phyloP scores from a whole-genome alignment of 2,329 filamentous ascomycete genomes.

The Pseudogymnoascus sp. region DNA sequence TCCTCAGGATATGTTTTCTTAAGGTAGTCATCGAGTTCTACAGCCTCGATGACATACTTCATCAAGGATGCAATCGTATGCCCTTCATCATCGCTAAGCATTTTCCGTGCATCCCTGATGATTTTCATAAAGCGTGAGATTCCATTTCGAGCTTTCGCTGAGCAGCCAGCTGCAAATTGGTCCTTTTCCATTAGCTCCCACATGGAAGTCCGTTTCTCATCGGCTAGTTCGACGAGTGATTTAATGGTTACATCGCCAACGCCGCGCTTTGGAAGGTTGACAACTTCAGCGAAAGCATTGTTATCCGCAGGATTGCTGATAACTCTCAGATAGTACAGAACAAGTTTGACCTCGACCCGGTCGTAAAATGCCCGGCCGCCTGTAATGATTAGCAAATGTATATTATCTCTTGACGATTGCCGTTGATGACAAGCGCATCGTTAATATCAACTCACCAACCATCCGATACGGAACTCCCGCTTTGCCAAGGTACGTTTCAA shows the following conservation, averaged over 20 bases:
- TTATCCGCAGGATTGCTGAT: slow-evolving; percentile 80
- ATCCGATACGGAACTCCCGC: slow-evolving; percentile 82
- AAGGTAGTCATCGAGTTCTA: slow-evolving; percentile 68
- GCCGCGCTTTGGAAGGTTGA: slow-evolving; percentile 75
- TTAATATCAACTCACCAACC: slow-evolving; percentile 51
- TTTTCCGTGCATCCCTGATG: slow-evolving; percentile 49
- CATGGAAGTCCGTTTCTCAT: slow-evolving; percentile 57
- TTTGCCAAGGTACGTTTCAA: slow-evolving; percentile 74
- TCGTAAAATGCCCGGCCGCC: slow-evolving; percentile 85
- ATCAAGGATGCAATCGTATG: slow-evolving; percentile 33
- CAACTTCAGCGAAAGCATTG: slow-evolving; percentile 72
- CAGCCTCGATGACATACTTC: slow-evolving; percentile 51
- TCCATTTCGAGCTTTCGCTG: slow-evolving; percentile 46
- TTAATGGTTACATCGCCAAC: slow-evolving; percentile 76
- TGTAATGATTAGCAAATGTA: slow-evolving; percentile 19
- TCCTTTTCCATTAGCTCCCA: slow-evolving; percentile 63
- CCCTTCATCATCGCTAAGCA: slow-evolving; percentile 33
- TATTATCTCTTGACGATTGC: background rate
- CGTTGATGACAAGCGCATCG: background rate
- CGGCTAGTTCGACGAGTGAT: slow-evolving; percentile 67
- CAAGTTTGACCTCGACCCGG: slow-evolving; percentile 74
- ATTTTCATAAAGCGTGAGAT: slow-evolving; percentile 52
- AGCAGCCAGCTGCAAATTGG: slow-evolving; percentile 45
- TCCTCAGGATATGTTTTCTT: slow-evolving; percentile 61
- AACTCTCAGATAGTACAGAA: slow-evolving; percentile 82